These are phyloP conservation scores for Mentha longifolia DNA, from an alignment of 257 asterid genomes.

Conservation along the genomic window DNA sequence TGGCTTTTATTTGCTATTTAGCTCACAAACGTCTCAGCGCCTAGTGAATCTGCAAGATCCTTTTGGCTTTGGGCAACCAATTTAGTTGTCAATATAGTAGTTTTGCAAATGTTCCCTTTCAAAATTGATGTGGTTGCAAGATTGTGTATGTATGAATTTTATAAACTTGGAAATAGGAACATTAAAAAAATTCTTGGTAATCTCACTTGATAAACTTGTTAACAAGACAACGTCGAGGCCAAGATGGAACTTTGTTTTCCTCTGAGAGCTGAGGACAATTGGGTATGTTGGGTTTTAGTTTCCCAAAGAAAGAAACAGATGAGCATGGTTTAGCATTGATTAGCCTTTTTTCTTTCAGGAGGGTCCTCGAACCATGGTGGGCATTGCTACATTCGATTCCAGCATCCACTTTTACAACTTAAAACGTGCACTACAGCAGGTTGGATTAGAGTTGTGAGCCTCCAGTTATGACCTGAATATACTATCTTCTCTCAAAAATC, in stretches of 20 bases:
- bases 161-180: slow-evolving; percentile 4
- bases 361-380: slow-evolving; percentile 92
- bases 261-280: slow-evolving; percentile 16
- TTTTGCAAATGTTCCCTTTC: neutral
- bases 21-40: neutral
- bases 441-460: slow-evolving; percentile 35
- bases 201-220: neutral
- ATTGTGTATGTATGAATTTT: neutral
- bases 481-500: slow-evolving; percentile 7
- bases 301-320: slow-evolving; percentile 24
- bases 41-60: neutral
- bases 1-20: neutral
- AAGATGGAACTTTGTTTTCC: slow-evolving; percentile 10
- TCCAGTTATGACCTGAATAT: slow-evolving; percentile 5
- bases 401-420: slow-evolving; percentile 94
- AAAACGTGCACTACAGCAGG: slow-evolving; percentile 82
- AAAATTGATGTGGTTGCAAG: slow-evolving; percentile 4
- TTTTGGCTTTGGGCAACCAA: slow-evolving; percentile 9
- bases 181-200: neutral
- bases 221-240: slow-evolving; percentile 14
- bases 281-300: slow-evolving; percentile 14
- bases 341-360: slow-evolving; percentile 60
- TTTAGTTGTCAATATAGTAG: slow-evolving; percentile 4
- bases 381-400: slow-evolving; percentile 91
- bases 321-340: slow-evolving; percentile 24